These are phyloP conservation scores for Aspergillus indologenus DNA, from an alignment of 495 filamentous ascomycete genomes.

Conservation along the genomic window DNA sequence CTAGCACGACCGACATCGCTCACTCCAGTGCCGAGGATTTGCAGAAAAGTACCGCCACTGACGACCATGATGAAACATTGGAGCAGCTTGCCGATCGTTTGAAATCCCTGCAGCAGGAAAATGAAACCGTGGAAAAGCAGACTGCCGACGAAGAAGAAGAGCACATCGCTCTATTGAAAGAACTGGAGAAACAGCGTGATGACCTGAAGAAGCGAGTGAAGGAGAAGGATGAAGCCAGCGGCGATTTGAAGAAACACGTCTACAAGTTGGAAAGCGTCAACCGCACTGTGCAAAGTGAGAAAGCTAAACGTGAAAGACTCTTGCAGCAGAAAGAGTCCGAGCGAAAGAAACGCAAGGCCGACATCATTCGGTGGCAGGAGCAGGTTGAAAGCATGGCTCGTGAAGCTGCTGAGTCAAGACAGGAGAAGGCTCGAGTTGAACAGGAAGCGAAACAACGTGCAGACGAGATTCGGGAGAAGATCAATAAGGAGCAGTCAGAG, in stretches of 20 bases:
- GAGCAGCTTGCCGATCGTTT: constrained; percentile 65
- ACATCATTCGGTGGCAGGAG: constrained; percentile 56
- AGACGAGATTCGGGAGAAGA: constrained; percentile 49
- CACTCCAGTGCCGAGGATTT: constrained; percentile 35
- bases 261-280: constrained; percentile 77
- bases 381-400: constrained; percentile 49
- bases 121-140: constrained; percentile 67
- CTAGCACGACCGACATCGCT: constrained; percentile 50
- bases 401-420: constrained; percentile 45
- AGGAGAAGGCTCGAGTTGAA: constrained; percentile 46
- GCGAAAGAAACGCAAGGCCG: constrained; percentile 57
- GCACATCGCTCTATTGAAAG: constrained; percentile 57
- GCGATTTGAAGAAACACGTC: constrained; percentile 76
- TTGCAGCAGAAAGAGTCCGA: constrained; percentile 62
- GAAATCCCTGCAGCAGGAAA: constrained; percentile 68
- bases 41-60: constrained; percentile 30
- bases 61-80: constrained; percentile 43
- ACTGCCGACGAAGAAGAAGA: constrained; percentile 68
- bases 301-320: constrained; percentile 68
- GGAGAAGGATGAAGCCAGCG: constrained; percentile 83
- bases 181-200: constrained; percentile 64
- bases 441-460: constrained; percentile 44
- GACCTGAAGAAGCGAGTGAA: constrained; percentile 69
- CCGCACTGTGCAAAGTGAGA: constrained; percentile 75
- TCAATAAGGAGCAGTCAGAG: constrained; percentile 47